These are phyloP conservation scores for Gossypium davidsonii DNA, from an alignment of 441 rosid genomes.

Conservation along the genomic window DNA sequence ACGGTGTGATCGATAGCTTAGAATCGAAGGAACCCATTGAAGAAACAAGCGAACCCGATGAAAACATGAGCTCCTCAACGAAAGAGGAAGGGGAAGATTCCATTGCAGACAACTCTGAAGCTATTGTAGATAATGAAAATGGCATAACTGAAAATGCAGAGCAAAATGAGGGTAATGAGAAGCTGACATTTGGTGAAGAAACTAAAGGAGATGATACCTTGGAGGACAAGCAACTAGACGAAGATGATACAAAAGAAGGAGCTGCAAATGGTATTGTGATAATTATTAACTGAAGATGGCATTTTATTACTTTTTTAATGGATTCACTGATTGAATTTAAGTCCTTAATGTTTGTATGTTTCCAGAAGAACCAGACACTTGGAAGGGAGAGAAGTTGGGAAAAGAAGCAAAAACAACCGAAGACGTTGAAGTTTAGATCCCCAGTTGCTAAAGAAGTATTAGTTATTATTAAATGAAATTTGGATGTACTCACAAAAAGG, in stretches of 20 bases:
- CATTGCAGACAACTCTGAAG: background rate
- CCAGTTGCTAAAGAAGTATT: background rate
- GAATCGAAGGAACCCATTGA: background rate
- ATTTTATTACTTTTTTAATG: background rate
- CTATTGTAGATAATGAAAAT: background rate
- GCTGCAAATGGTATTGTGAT: background rate
- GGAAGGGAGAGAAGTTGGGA: conserved; percentile 17
- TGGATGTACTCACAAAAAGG: too few species aligned
- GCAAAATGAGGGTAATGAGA: too few species aligned
- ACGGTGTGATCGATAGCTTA: background rate
- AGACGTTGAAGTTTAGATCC: conserved; percentile 15
- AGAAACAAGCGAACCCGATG: background rate
- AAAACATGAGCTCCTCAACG: background rate
- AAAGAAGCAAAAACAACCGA: conserved; percentile 7
- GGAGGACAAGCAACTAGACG: background rate
- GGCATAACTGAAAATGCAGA: background rate
- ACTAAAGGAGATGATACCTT: background rate
- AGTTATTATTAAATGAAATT: too few species aligned
- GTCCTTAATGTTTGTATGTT: background rate
- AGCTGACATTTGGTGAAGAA: background rate
- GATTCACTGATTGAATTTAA: background rate
- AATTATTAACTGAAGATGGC: background rate
- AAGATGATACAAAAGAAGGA: background rate
- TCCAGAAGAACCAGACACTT: conserved; percentile 11
- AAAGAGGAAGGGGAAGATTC: background rate